phyloP scores from a whole-genome alignment of 257 asterid genomes.

The Solanum lycopersicoides region DNA sequence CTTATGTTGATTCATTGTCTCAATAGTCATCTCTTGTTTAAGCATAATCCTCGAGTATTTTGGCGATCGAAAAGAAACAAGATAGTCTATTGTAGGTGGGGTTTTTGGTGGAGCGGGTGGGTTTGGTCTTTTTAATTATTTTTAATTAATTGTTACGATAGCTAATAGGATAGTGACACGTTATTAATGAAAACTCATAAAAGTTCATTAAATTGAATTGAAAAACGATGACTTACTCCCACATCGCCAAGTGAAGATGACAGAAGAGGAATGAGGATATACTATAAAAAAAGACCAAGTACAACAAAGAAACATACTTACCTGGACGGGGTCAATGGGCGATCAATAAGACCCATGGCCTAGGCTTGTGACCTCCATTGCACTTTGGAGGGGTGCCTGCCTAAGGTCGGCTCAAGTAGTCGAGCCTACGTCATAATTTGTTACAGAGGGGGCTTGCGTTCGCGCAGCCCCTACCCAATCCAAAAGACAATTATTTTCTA shows the following conservation, averaged over 20 bases:
- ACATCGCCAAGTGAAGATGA: background rate
- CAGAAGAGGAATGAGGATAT: background rate
- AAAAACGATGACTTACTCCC: background rate
- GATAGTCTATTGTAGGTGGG: too few relatives aligned
- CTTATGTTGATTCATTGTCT: too few relatives aligned
- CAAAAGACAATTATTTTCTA: accelerated
- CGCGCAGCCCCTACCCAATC: background rate
- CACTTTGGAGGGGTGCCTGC: slow-evolving; percentile 17
- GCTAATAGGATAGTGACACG: too few relatives aligned
- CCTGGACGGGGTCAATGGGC: slow-evolving; percentile 19
- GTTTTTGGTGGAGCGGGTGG: too few relatives aligned
- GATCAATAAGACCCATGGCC: slow-evolving; percentile 6
- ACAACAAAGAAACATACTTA: background rate
- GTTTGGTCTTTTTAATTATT: too few relatives aligned
- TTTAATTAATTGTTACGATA: too few relatives aligned
- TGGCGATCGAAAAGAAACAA: too few relatives aligned
- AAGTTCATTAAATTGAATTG: too few relatives aligned
- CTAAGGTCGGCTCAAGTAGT: slow-evolving; percentile 13
- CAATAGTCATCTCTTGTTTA: too few relatives aligned
- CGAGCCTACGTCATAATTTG: background rate
- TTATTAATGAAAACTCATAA: too few relatives aligned
- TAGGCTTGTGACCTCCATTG: slow-evolving; percentile 14
- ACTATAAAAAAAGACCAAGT: background rate
- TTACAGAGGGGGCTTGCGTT: background rate
- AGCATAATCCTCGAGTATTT: too few relatives aligned